Evolutionary conservation across 2,329 filamentous ascomycete genomes (phyloP), one percentile per base, ranked within the genome.

Genomic region (Calonectria pseudoreteaudii): DNA sequence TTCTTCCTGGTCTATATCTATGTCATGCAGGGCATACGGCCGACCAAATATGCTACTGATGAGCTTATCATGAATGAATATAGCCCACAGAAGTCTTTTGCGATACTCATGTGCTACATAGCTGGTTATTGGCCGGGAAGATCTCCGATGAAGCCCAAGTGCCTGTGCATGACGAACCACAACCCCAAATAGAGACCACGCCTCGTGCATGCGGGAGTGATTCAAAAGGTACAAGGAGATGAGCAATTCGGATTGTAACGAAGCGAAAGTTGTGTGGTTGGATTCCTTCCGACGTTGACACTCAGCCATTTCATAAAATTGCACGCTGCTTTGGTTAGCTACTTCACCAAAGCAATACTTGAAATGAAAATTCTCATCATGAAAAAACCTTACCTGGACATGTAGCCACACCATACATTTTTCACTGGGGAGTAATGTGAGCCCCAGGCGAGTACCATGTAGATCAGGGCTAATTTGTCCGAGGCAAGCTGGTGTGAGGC

Each of bases 221-320:
- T 56, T 56, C 1, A 56, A 20, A 56, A 56, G 52, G 28, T 56
- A 56, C 26, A 56, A 6, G 3, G 52, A 31, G 5, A 56, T 56
- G 14, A 56, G 52, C 52, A 56, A 34, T 34, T 56, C 52, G 18
- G 52, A 56, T 31, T 56, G 52, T 10, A 56, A 11, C 3, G 52
- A 56, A 3, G 16, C 30, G 6, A 56, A 56, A 34, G 52, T 56
- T 31, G 52, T 56, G 13, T 30, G 52, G 18, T 56, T 56, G 28
- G 30, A 8, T 31, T 20, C 52, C n/a, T 56, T 56, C n/a, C n/a
- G 28, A 56, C 52, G 52, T 20, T 56, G 52, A 2, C 28, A 18
- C 28, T 56, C 52, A 26, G 52, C 52, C 52, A 56, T 56, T 56
- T 56, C 52, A 56, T 56, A 56, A 56, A 56, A 56, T 56, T 56